These are phyloP conservation scores for Zygoascus hellenicus DNA, from an alignment of 1,139 yeast species.

Conservation along the genomic window DNA sequence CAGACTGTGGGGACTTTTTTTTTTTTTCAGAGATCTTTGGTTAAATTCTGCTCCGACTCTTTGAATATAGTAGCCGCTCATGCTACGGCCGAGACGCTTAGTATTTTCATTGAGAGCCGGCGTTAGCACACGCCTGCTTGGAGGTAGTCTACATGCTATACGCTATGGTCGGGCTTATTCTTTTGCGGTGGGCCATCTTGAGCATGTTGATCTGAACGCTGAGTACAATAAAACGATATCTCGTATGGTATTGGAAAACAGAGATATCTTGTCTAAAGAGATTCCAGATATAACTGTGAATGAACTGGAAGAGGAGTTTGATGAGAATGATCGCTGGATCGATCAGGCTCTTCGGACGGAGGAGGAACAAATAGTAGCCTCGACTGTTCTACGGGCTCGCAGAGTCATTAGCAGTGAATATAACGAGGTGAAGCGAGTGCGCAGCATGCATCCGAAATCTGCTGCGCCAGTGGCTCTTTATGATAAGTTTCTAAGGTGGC, in stretches of 20 bases:
- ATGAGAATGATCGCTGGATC: background rate
- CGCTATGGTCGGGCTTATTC: too few relatives aligned
- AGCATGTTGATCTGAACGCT: constrained; percentile 8
- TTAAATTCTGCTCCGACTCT: too few relatives aligned
- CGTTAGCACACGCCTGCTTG: too few relatives aligned
- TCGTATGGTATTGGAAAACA: constrained; percentile 12
- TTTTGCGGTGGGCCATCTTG: constrained; percentile 7
- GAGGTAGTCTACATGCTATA: too few relatives aligned
- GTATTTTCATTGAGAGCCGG: too few relatives aligned
- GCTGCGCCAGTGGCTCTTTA: constrained; percentile 20
- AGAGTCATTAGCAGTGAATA: constrained; percentile 12
- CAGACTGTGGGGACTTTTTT: too few relatives aligned
- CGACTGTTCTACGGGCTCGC: constrained; percentile 10
- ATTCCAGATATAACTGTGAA: background rate
- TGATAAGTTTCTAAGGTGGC: constrained; percentile 32
- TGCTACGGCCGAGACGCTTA: too few relatives aligned
- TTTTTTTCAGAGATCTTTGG: background rate
- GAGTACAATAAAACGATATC: constrained; percentile 12
- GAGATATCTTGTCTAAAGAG: constrained; percentile 2
- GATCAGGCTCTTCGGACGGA: background rate
- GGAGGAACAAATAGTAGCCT: constrained; percentile 6
- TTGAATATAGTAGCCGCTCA: too few relatives aligned
- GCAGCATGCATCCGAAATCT: constrained; percentile 12
- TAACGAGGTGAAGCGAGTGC: constrained; percentile 11
- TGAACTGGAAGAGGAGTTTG: background rate